phyloP scores from a whole-genome alignment of 768 basidiomycete species.

The Pleurotus tuoliensis region DNA sequence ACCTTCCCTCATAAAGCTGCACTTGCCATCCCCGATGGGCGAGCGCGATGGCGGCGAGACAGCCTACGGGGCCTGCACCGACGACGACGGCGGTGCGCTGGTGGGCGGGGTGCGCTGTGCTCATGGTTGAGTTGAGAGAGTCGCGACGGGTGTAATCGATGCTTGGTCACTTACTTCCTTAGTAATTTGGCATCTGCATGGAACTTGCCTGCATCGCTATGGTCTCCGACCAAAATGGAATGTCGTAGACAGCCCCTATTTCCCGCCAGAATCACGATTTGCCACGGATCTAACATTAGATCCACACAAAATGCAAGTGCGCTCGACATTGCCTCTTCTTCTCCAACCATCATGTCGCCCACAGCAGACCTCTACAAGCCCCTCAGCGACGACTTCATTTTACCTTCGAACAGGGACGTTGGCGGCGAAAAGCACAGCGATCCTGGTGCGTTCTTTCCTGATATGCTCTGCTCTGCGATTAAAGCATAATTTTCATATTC shows the following conservation, averaged over 20 bases:
- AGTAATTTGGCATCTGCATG: slow-evolving; percentile 7
- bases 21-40: slow-evolving; percentile 86
- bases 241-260: background rate
- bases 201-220: background rate
- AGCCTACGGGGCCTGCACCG: slow-evolving; percentile 94
- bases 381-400: slow-evolving; percentile 49
- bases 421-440: slow-evolving; percentile 35
- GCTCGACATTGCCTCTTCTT: background rate
- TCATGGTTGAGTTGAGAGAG: slow-evolving; percentile 5
- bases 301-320: too few relatives aligned
- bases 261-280: background rate
- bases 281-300: slow-evolving; percentile 1
- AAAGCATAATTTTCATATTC: background rate
- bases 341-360: slow-evolving; percentile 5
- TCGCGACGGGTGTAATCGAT: background rate
- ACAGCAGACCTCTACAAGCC: slow-evolving; percentile 27
- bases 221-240: background rate
- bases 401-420: slow-evolving; percentile 52
- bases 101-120: slow-evolving; percentile 7
- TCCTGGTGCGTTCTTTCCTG: slow-evolving; percentile 27
- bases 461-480: background rate
- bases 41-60: slow-evolving; percentile 81
- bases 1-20: slow-evolving; percentile 72
- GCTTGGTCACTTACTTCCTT: background rate
- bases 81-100: slow-evolving; percentile 57